Base-by-base conservation (phyloP, 192 early-diverging fungal genomes). In the Geranomyces michiganensis region DNA sequence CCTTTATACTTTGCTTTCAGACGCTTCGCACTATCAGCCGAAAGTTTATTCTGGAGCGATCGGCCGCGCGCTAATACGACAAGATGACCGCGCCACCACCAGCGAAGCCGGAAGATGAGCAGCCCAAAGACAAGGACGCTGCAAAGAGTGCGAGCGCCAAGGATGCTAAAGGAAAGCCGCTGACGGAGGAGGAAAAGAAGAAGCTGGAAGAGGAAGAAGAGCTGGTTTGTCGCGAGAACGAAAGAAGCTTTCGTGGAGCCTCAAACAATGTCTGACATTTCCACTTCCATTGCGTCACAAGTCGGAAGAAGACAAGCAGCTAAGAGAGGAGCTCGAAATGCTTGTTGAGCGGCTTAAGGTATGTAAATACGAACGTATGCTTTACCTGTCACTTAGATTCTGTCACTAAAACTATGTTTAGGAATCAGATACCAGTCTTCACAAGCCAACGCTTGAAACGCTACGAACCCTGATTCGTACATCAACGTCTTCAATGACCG, bases 401-500 rank as follows among this genome's bases (percentile, higher is more conserved):
- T n/a, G n/a, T n/a, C n/a, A n/a, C n/a, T n/a, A n/a, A 27, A 30
- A 48, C 59, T 13, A 71, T 89, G 19, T 53, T n/a, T 33, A 60
- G 88, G 88, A 96, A 76, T 65, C 83, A 7, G 88, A 95, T 36
- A 78, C 72, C 36, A 78, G 86, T 45, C 90, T 99, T 36, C 89
- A 97, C 78, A 87, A 87, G 64, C 86, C 94, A 22, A 88, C 96
- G 10, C 86, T 99, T 32, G 95, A 97, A 66, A 87, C 88, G 59
- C 86, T 99, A 26, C 89, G 91, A 66, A 94, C 90, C 13, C 68
- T 92, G 24, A 97, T 99, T 78, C 92, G 94, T 59, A 95, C 96
- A 10, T 91, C 94, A 9, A 95, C 96, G 3, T 92, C 90, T 64
- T 99, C 97, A 48, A 99, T 99, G 97, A 97, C 97, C 8, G 94